These are phyloP conservation scores for Colletotrichum falcatum DNA, from an alignment of 2,329 filamentous ascomycete genomes.

Conservation along the genomic window DNA sequence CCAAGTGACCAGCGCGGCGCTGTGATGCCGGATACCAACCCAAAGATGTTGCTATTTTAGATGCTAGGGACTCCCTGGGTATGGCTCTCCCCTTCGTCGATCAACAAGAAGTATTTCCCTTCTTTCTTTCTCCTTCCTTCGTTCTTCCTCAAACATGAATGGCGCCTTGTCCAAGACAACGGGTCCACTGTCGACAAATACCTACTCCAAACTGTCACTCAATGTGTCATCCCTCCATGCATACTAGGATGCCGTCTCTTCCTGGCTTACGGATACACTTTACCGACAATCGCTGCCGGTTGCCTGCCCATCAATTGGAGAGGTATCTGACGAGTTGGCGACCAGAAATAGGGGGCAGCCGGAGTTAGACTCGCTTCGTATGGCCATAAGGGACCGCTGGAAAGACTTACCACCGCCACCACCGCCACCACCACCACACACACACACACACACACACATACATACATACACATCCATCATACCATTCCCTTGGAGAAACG, in stretches of 20 bases:
- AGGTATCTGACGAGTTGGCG: conserved; percentile 15
- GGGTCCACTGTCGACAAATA: conserved; percentile 15
- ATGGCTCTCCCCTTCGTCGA: conserved; percentile 3
- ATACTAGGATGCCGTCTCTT: conserved; percentile 26
- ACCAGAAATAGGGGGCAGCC: conserved; percentile 12
- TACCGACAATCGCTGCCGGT: conserved; percentile 16
- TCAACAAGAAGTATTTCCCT: neutral
- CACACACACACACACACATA: conserved; percentile 4
- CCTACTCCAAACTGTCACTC: conserved; percentile 16
- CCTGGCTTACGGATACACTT: neutral
- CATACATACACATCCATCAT: neutral
- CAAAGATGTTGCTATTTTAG: neutral
- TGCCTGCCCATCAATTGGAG: neutral
- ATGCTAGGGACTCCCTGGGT: conserved; percentile 10
- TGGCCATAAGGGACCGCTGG: neutral
- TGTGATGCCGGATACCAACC: neutral
- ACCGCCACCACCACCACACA: neutral
- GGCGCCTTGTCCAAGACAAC: conserved; percentile 20
- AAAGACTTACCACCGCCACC: neutral
- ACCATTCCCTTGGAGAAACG: conserved; percentile 17
- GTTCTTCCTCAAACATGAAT: neutral
- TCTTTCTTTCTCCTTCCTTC: neutral
- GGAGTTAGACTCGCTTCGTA: conserved; percentile 9
- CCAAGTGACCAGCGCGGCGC: conserved; percentile 6
- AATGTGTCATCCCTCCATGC: conserved; percentile 11